phyloP scores from a whole-genome alignment of 768 basidiomycete species.

The Mycena capillaripes region DNA sequence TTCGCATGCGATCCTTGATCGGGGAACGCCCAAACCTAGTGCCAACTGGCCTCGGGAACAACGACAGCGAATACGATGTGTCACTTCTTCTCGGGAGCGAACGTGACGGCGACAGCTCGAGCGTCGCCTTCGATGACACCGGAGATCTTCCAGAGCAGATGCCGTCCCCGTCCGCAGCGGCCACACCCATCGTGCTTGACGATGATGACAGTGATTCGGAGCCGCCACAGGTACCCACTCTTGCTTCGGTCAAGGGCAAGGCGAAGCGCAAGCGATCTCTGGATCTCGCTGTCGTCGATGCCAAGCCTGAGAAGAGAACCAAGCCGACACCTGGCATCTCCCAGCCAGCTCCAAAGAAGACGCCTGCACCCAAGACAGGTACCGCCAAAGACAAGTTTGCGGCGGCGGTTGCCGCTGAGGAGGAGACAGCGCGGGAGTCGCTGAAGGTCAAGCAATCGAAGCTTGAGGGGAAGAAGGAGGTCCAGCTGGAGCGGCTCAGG shows the following conservation, averaged over 20 bases:
- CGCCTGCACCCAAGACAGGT: background rate
- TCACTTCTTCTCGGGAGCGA: background rate
- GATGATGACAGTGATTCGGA: background rate
- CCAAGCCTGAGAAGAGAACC: background rate
- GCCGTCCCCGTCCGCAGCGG: too few species aligned
- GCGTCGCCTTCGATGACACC: background rate
- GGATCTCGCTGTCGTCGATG: background rate
- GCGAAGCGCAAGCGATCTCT: background rate
- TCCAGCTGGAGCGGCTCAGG: background rate
- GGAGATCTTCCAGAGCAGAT: background rate
- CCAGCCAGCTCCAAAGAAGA: background rate
- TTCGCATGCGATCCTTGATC: slow-evolving; percentile 6
- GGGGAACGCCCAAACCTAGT: slow-evolving; percentile 12
- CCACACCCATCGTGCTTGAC: background rate
- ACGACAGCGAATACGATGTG: background rate
- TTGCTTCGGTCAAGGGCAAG: background rate
- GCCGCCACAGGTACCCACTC: background rate
- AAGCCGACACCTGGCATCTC: background rate
- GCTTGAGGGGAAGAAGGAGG: background rate
- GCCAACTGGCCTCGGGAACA: background rate
- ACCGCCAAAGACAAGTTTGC: slow-evolving; percentile 19
- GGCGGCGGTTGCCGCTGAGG: background rate
- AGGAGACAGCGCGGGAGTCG: slow-evolving; percentile 10
- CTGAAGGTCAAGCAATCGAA: slow-evolving; percentile 4
- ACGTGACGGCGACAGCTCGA: slow-evolving; percentile 5